Evolutionary conservation across 1,139 yeast species (phyloP).

Genomic region (Hansenula sp.): DNA sequence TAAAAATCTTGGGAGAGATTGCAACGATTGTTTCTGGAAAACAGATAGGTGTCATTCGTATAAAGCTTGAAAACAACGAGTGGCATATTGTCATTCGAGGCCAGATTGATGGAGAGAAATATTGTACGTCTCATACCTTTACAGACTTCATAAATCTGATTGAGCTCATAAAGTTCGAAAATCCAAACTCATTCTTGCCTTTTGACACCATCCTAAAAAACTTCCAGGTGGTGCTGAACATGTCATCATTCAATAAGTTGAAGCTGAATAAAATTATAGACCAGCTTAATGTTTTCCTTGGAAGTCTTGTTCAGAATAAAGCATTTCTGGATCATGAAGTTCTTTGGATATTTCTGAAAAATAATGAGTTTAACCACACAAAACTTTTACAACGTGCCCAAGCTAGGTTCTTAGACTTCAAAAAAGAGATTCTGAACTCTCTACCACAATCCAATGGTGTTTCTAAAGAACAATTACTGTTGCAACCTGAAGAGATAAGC

Average conservation of each 20-base stretch:
- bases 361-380: not conserved
- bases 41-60: conserved; percentile 32
- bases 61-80: conserved; percentile 25
- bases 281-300: conserved; percentile 42
- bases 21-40: conserved; percentile 25
- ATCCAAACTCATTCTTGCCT: conserved; percentile 37
- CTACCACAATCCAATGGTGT: conserved; percentile 1
- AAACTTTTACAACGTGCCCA: conserved; percentile 28
- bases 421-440: conserved; percentile 22
- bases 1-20: conserved; percentile 28
- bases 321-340: conserved; percentile 32
- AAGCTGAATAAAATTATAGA: conserved; percentile 43
- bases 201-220: conserved; percentile 28
- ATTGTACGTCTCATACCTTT: conserved; percentile 25
- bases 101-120: conserved; percentile 6
- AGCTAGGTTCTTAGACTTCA: conserved; percentile 26
- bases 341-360: conserved; percentile 38
- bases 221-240: conserved; percentile 20
- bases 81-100: conserved; percentile 25
- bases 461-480: conserved; percentile 10
- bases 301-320: conserved; percentile 31
- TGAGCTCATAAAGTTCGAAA: conserved; percentile 30
- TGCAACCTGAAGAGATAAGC: conserved; percentile 38
- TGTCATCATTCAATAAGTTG: conserved; percentile 30
- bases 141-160: conserved; percentile 34